Conservation (phyloP, 2,329 filamentous ascomycete genomes). For the Pseudogymnoascus verrucosus region DNA sequence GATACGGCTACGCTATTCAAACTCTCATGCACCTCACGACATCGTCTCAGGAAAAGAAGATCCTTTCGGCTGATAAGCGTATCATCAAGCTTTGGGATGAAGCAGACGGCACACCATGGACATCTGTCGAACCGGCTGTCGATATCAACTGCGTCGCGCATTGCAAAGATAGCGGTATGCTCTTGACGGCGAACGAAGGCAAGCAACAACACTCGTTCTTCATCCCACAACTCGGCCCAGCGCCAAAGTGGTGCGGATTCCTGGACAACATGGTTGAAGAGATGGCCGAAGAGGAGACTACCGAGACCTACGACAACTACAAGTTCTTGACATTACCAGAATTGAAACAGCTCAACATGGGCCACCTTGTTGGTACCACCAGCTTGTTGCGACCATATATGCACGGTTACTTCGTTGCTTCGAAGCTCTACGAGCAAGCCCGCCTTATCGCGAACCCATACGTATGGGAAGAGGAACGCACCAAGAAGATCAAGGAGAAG, state of each 20-base stretch:
- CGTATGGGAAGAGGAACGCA: conserved; percentile 83
- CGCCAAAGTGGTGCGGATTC: conserved; percentile 93
- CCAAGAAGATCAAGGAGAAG: conserved; percentile 87
- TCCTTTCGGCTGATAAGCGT: conserved; percentile 85
- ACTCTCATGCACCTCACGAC: conserved; percentile 69
- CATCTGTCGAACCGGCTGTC: conserved; percentile 86
- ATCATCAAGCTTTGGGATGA: conserved; percentile 98
- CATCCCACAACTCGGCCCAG: conserved; percentile 84
- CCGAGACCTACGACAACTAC: conserved; percentile 95
- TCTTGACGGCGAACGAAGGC: conserved; percentile 94
- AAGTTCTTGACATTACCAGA: conserved; percentile 92
- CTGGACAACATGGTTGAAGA: conserved; percentile 97
- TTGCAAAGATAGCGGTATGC: conserved; percentile 88
- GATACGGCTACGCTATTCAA: conserved; percentile 87
- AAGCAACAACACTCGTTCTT: conserved; percentile 93
- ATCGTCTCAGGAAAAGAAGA: conserved; percentile 70
- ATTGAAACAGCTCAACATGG: conserved; percentile 74
- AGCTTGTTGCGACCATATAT: conserved; percentile 90
- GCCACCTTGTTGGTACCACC: conserved; percentile 83
- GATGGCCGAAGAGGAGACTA: conserved; percentile 77
- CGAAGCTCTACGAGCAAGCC: conserved; percentile 92
- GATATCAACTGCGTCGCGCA: conserved; percentile 93
- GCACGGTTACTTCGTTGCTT: conserved; percentile 97
- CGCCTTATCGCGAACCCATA: conserved; percentile 89
- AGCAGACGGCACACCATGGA: conserved; percentile 78